Base-by-base conservation (phyloP, 352 stramenopile genomes). In the Phytophthora citricola region DNA sequence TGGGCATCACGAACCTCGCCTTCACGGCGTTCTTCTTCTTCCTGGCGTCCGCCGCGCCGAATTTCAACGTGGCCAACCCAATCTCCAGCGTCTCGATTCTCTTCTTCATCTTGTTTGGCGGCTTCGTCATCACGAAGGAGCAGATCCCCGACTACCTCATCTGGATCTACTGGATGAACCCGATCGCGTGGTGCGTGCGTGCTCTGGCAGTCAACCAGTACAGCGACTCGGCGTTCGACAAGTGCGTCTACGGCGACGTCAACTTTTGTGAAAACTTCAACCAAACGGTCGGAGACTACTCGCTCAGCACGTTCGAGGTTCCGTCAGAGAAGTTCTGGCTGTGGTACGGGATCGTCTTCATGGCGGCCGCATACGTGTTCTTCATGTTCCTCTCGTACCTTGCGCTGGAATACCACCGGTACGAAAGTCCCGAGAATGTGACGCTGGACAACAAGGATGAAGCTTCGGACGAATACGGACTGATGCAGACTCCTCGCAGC, bases 1-100 rank as follows among this genome's bases (percentile, higher is more conserved):
- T 87, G 0, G 38, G 82, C 39, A 4, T 83, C 17, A 57, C 53
- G 1, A 84, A 83, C 26, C n/a, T 90, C 5, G 56, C 66, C 2
- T 45, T 73, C 20, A 20, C 54, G 0, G 54, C 60, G 1, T 74
- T 44, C 22, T 70, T 74, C 41, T 66, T 70, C 43, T 70, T 74
- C 43, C 27, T 67, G 47, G 31, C 52, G 0, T 73, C 31, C 3
- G 54, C 49, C 1, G 57, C 60, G 7, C 66, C 66, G 0, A n/a
- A 74, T 24, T 20, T 74, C 26, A 66, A 66, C 48, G 49, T 74
- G 27, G 60, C 59, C 29, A 73, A 65, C 29, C 58, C 65, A 5
- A 22, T 73, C 0, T 69, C 58, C 5, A 40, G 56, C 14, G 59
- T 73, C 2, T 69, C 47, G 2, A 55, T 69, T 29, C 48, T 73